Evolutionary conservation across 495 filamentous ascomycete species (phyloP).

Genomic region (Xylaria acuta): DNA sequence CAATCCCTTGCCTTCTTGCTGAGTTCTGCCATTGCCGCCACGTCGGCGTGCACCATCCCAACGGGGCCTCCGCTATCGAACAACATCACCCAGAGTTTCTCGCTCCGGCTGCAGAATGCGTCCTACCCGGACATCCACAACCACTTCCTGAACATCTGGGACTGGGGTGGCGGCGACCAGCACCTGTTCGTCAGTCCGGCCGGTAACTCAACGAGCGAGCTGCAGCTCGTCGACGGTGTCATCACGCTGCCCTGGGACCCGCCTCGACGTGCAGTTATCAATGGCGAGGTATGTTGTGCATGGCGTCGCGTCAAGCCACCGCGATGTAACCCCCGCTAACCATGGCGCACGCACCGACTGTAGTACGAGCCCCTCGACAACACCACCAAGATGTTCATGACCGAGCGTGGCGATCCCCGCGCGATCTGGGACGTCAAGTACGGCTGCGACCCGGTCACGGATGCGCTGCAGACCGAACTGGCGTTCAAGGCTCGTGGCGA

Average conservation of each 20-base stretch:
- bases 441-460: slow-evolving; percentile 58
- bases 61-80: slow-evolving; percentile 39
- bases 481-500: slow-evolving; percentile 43
- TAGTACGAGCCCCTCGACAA: slow-evolving; percentile 59
- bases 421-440: slow-evolving; percentile 56
- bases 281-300: slow-evolving; percentile 49
- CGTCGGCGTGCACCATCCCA: slow-evolving; percentile 51
- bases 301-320: slow-evolving; percentile 8
- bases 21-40: slow-evolving; percentile 32
- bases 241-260: slow-evolving; percentile 44
- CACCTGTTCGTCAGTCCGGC: slow-evolving; percentile 58
- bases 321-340: slow-evolving; percentile 18
- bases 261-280: slow-evolving; percentile 52
- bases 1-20: slow-evolving; percentile 27
- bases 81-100: slow-evolving; percentile 51
- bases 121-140: slow-evolving; percentile 56
- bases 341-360: background rate
- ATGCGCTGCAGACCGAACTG: slow-evolving; percentile 52
- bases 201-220: slow-evolving; percentile 51
- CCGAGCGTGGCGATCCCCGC: slow-evolving; percentile 53
- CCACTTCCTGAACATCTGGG: slow-evolving; percentile 56
- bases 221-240: slow-evolving; percentile 54
- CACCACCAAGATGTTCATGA: slow-evolving; percentile 65
- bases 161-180: slow-evolving; percentile 56
- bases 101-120: slow-evolving; percentile 57